These are phyloP conservation scores for Pseudocercospora musae DNA, from an alignment of 2,329 filamentous ascomycete species.

Conservation along the genomic window DNA sequence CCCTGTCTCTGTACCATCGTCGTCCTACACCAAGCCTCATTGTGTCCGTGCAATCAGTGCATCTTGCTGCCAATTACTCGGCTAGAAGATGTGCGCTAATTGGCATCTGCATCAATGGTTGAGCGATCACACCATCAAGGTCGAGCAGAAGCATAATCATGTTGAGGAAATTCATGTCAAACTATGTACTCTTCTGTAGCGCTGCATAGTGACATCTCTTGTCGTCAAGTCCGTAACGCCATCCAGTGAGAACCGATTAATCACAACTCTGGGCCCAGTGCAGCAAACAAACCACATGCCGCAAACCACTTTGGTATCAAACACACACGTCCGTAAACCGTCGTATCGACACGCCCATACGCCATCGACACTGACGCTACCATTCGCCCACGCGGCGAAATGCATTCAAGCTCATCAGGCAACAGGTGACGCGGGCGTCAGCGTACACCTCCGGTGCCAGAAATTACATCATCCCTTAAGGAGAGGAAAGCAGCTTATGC, in stretches of 20 bases:
- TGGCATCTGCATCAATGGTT: not conserved
- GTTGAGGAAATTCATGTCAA: slow-evolving; percentile 13
- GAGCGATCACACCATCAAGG: not conserved
- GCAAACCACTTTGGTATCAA: slow-evolving; percentile 19
- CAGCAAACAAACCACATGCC: slow-evolving; percentile 3
- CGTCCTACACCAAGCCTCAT: not conserved
- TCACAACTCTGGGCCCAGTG: slow-evolving; percentile 9
- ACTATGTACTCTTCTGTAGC: slow-evolving; percentile 18
- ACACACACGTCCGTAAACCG: slow-evolving; percentile 13
- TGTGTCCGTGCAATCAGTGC: not conserved
- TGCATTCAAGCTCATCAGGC: slow-evolving; percentile 7
- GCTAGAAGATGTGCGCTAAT: not conserved
- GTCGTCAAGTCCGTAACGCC: slow-evolving; percentile 15
- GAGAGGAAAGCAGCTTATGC: slow-evolving; percentile 21
- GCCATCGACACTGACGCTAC: slow-evolving; percentile 5
- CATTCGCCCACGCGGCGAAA: not conserved
- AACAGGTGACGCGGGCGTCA: slow-evolving; percentile 12
- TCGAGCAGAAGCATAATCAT: not conserved
- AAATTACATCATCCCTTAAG: slow-evolving; percentile 8
- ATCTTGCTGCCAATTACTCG: not conserved
- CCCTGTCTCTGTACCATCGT: not conserved
- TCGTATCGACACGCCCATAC: slow-evolving; percentile 15
- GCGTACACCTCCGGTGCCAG: slow-evolving; percentile 6
- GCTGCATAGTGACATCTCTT: slow-evolving; percentile 19
- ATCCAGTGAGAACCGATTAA: slow-evolving; percentile 11